These are phyloP conservation scores for Monosporozyma solicola DNA, from an alignment of 805 yeast species.

Conservation along the genomic window DNA sequence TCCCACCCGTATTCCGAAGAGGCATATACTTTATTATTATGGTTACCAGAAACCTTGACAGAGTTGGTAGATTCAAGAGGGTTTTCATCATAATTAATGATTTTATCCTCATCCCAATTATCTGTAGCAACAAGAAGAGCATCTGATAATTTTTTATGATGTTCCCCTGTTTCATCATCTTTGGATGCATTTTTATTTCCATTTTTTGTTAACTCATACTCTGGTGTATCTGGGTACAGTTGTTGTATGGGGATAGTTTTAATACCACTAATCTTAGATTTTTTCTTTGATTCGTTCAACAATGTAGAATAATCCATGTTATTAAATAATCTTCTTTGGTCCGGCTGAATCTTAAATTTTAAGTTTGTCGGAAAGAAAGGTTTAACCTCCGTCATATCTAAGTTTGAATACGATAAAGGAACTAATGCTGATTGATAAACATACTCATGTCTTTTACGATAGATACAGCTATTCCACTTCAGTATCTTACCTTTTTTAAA, in stretches of 20 bases:
- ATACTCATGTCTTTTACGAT: slow-evolving; percentile 39
- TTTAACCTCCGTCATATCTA: slow-evolving; percentile 2
- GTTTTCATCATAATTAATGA: neutral
- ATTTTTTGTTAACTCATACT: slow-evolving; percentile 8
- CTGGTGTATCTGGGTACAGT: slow-evolving; percentile 12
- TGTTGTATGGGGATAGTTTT: slow-evolving; percentile 17
- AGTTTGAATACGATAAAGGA: neutral
- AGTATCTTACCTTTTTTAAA: slow-evolving; percentile 42
- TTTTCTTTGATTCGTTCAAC: slow-evolving; percentile 6
- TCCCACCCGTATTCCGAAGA: slow-evolving; percentile 15
- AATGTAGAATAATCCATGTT: neutral
- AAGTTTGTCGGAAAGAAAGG: slow-evolving; percentile 44
- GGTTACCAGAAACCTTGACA: slow-evolving; percentile 16
- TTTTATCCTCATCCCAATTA: slow-evolving; percentile 64
- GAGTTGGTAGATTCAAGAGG: neutral
- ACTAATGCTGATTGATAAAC: neutral
- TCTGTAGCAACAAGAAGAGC: slow-evolving; percentile 60
- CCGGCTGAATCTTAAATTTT: slow-evolving; percentile 45
- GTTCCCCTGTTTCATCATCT: slow-evolving; percentile 9
- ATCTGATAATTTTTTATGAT: slow-evolving; percentile 32
- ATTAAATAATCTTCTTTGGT: slow-evolving; percentile 41
- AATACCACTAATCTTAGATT: slow-evolving; percentile 10
- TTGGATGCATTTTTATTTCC: slow-evolving; percentile 13
- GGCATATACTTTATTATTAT: slow-evolving; percentile 11
- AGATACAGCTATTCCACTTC: slow-evolving; percentile 48